Percentiles rank a stretch among this genome's conserved stretches.
phyloP scores from a whole-genome alignment of 768 basidiomycete species.

The Heimioporus sp. region DNA sequence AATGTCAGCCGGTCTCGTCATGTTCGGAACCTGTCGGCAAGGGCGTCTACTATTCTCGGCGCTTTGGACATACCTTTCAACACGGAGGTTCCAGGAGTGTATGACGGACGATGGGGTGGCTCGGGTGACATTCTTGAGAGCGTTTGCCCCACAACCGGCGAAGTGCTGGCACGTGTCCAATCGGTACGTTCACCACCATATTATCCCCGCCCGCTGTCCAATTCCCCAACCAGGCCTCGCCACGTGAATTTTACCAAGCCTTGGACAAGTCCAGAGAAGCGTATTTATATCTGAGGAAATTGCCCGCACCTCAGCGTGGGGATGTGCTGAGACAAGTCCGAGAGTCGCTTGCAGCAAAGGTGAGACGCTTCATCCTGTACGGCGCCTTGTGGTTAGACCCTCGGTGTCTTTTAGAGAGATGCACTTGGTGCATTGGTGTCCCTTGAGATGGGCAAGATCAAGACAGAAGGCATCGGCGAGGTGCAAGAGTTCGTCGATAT shows the following conservation, averaged over 20 bases:
- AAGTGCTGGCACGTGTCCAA: conserved; percentile 71
- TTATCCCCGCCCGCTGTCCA: conserved; percentile 7
- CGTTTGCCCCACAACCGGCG: conserved; percentile 84
- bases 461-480: conserved; percentile 87
- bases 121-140: conserved; percentile 67
- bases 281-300: conserved; percentile 61
- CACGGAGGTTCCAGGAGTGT: conserved; percentile 70
- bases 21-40: conserved; percentile 55
- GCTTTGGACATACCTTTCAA: conserved; percentile 57
- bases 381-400: conserved; percentile 8
- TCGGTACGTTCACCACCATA: conserved; percentile 46
- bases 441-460: conserved; percentile 90
- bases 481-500: conserved; percentile 96
- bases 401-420: conserved; percentile 50
- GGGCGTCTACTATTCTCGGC: conserved; percentile 67
- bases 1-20: conserved; percentile 13
- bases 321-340: conserved; percentile 88
- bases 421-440: conserved; percentile 81
- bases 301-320: conserved; percentile 87
- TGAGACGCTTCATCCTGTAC: conserved; percentile 23
- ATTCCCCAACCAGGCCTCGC: conserved; percentile 50
- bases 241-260: conserved; percentile 67
- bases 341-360: conserved; percentile 77
- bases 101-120: conserved; percentile 81
- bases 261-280: conserved; percentile 75